Base-by-base conservation (phyloP, 2,329 filamentous ascomycete species). In the Aspergillus cejpii region DNA sequence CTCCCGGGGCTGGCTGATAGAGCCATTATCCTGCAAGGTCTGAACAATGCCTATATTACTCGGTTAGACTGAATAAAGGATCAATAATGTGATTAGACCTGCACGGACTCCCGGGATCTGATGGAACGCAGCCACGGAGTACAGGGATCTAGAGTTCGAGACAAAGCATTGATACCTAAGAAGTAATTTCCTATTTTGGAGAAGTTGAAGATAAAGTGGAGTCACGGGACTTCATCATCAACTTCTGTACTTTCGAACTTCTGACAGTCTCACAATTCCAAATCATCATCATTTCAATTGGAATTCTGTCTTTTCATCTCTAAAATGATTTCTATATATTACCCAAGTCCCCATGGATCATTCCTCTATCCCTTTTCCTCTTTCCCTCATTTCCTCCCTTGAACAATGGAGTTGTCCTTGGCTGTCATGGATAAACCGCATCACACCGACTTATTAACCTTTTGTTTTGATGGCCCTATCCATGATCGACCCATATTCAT, bases 401-500 rank as follows among this genome's bases (percentile, higher is more conserved):
- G 37, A 39, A 52, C 37, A 36, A 58, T 58, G 56, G 53, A 57
- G 17, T 51, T 50, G 26, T 55, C 54, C 39, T 44, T 55, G 47
- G 52, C 49, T 20, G 33, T 39, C 37, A 47, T n/a, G n/a, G n/a
- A n/a, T n/a, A n/a, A n/a, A n/a, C n/a, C n/a, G n/a, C n/a, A n/a
- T n/a, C n/a, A 65, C 50, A 64, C 62, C 34, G 70, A 72, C 54
- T 58, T 72, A 41, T 53, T 72, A 42, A 66, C 63, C 34, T 73
- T 70, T 52, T 63, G 65, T 6, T 70, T 72, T 45, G 56, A 55
- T 29, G 60, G 62, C 11, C 59, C 65, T 11, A 53, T 54, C 11
- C 46, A 67, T 46, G 64, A 69, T 38, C 54, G 61, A 41, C 68
- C 65, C 10, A 45, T 73, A 27, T 70, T 68, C 41, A 66, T 73